Percentiles rank a stretch among this genome's conserved stretches.
Conservation (phyloP, 805 yeast genomes). For the Yarrowia sp. region DNA sequence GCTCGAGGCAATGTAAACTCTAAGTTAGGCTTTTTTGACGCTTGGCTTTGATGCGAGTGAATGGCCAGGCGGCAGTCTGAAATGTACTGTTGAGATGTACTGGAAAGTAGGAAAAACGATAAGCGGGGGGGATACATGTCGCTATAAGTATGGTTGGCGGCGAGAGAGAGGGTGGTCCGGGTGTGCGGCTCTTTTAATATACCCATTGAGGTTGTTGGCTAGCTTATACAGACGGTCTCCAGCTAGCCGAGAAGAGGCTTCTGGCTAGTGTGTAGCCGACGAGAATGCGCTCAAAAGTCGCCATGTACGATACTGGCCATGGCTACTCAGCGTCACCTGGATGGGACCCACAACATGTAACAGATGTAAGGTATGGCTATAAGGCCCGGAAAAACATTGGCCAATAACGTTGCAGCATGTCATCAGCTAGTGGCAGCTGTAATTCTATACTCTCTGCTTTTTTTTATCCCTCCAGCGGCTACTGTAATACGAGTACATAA, state of each 20-base stretch:
- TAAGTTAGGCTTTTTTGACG: slow-evolving; percentile 9
- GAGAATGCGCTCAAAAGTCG: no score
- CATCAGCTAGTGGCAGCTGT: background rate
- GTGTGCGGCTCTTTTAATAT: slow-evolving; percentile 10
- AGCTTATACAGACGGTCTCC: background rate
- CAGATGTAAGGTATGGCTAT: background rate
- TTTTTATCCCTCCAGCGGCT: background rate
- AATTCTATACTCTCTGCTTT: background rate
- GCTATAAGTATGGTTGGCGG: background rate
- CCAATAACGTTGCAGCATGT: background rate
- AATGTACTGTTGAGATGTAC: slow-evolving; percentile 1
- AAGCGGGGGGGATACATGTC: slow-evolving; percentile 15
- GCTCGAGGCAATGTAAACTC: slow-evolving; percentile 21
- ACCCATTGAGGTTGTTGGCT: background rate
- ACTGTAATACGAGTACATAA: background rate
- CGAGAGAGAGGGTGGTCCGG: background rate
- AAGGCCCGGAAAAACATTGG: slow-evolving; percentile 19
- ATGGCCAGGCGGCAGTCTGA: slow-evolving; percentile 21
- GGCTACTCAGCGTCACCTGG: no score
- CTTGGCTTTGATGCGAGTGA: slow-evolving; percentile 4
- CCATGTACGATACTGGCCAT: no score
- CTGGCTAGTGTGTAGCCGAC: background rate
- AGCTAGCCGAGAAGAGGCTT: slow-evolving; percentile 4
- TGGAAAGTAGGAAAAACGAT: background rate
- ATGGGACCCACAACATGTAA: background rate